A percentile compares a stretch with the other conserved stretches of the same genome.
Conservation (phyloP, 75 land plant genomes). For the Ceratopteris richardii region DNA sequence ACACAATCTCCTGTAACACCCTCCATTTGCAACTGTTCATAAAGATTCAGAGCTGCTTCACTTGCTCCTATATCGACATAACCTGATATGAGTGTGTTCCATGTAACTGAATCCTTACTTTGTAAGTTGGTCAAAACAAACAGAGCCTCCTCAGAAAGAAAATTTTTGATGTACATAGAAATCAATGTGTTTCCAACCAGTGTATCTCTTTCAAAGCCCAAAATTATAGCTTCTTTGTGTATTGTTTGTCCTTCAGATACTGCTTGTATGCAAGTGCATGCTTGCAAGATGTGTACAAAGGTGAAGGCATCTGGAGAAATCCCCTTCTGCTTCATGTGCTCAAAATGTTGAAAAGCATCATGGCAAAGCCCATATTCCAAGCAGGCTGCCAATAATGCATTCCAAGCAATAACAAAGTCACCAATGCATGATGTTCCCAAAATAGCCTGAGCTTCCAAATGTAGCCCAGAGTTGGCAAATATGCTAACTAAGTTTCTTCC, state of each 20-base stretch:
- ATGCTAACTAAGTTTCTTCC: not conserved
- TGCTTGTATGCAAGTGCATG: not conserved
- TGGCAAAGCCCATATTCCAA: not conserved
- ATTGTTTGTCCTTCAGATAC: not conserved
- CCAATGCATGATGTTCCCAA: not conserved
- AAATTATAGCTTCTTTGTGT: not conserved
- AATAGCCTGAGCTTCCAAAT: not conserved
- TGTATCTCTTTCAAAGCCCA: conserved; percentile 1
- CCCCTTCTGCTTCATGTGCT: not conserved
- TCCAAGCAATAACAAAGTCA: not conserved
- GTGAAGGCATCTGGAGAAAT: conserved; percentile 1
- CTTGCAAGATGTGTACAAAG: not conserved
- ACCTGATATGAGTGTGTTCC: not conserved
- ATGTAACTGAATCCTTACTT: not conserved
- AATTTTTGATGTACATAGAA: not conserved
- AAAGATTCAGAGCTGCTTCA: conserved; percentile 7
- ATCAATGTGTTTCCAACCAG: not conserved
- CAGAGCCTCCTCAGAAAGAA: not conserved
- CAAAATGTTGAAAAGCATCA: not conserved
- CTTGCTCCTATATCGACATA: not conserved
- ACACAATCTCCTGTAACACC: not conserved
- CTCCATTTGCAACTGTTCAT: conserved; percentile 8
- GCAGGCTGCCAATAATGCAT: conserved; percentile 3
- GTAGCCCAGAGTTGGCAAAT: not conserved
- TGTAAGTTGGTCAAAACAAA: not conserved